Percentiles rank a stretch among this genome's conserved stretches.
Evolutionary conservation across 2,329 filamentous ascomycete genomes (phyloP).

Genomic region (Pyrenophora teres): DNA sequence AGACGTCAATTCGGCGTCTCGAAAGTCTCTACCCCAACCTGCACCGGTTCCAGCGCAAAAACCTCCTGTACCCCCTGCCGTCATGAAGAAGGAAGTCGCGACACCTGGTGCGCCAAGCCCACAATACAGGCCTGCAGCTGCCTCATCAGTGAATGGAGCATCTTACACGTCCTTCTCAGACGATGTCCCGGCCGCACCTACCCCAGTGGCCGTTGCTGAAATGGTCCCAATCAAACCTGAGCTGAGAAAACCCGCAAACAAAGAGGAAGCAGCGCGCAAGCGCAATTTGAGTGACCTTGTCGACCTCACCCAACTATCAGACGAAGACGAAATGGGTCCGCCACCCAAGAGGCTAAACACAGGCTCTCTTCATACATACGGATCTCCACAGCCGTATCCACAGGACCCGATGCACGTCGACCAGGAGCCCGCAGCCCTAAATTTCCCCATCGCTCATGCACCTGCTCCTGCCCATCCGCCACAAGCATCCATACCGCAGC

Average conservation of each 20-base stretch:
- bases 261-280: constrained; percentile 62
- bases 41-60: constrained; percentile 13
- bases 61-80: constrained; percentile 26
- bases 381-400: constrained; percentile 12
- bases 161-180: constrained; percentile 24
- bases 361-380: constrained; percentile 17
- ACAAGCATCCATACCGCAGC: constrained; percentile 12
- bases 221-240: constrained; percentile 38
- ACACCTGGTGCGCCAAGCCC: constrained; percentile 23
- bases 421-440: constrained; percentile 19
- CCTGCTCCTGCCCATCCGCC: constrained; percentile 17
- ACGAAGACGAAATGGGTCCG: constrained; percentile 49
- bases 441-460: constrained; percentile 28
- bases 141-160: constrained; percentile 16
- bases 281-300: constrained; percentile 59
- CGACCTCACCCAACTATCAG: constrained; percentile 56
- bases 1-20: constrained; percentile 44
- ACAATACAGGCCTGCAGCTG: constrained; percentile 19
- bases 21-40: constrained; percentile 21
- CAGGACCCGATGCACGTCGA: constrained; percentile 21
- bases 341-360: constrained; percentile 40
- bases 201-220: constrained; percentile 36
- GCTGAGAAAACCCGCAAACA: constrained; percentile 50
- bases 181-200: constrained; percentile 17
- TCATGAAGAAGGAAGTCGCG: constrained; percentile 26